These are phyloP conservation scores for Simplicillium sp. DNA, from an alignment of 2,329 filamentous ascomycete species.

Conservation along the genomic window DNA sequence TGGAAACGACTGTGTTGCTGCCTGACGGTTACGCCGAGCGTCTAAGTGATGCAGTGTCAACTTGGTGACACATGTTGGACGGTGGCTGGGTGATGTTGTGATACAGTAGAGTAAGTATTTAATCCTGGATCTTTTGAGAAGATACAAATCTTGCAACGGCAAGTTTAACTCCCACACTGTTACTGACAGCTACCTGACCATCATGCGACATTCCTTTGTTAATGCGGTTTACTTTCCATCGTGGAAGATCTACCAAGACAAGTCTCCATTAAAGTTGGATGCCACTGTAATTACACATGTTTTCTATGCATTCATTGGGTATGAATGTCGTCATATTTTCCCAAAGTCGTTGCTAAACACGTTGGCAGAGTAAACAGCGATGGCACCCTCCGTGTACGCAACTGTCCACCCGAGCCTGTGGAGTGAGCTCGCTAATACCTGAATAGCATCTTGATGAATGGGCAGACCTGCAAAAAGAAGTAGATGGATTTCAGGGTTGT, in stretches of 20 bases:
- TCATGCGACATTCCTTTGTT: conserved; percentile 7
- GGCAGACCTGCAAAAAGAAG: conserved; percentile 50
- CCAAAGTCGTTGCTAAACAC: conserved; percentile 5
- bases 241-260: conserved; percentile 51
- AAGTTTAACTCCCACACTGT: no score
- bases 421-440: conserved; percentile 1
- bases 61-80: no score
- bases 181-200: no score
- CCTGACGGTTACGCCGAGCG: no score
- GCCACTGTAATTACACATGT: conserved; percentile 50
- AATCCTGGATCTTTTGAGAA: no score
- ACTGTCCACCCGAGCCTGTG: background rate
- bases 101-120: no score
- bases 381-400: conserved; percentile 29
- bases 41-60: no score
- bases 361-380: conserved; percentile 21
- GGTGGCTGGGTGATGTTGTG: no score
- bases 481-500: conserved; percentile 51
- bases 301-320: conserved; percentile 55
- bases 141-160: no score
- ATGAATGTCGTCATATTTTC: conserved; percentile 1
- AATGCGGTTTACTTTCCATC: conserved; percentile 54
- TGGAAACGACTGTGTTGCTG: no score
- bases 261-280: conserved; percentile 49
- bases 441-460: conserved; percentile 46